A percentile compares a stretch with the other conserved stretches of the same genome.
Conservation (phyloP, 2,329 filamentous ascomycete genomes). For the Penicillium psychrosexuale region DNA sequence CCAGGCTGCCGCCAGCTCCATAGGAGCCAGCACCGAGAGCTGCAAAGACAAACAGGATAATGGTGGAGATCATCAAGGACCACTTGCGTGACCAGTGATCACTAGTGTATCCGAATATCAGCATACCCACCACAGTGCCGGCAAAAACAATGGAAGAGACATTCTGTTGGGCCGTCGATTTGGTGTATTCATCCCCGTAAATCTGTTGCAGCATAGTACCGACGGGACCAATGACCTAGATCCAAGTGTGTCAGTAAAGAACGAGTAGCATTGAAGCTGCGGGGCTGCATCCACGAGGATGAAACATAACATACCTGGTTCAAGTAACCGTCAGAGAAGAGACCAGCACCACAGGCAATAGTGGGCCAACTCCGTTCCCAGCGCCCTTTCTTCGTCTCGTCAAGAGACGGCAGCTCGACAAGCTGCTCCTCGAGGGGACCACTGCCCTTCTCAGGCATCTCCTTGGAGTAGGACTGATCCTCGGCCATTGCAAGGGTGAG, state of each 20-base stretch:
- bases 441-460: slow-evolving; percentile 14
- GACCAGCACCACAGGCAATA: slow-evolving; percentile 81
- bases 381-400: slow-evolving; percentile 34
- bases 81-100: slow-evolving; percentile 84
- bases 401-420: slow-evolving; percentile 26
- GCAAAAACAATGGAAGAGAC: slow-evolving; percentile 81
- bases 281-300: neutral
- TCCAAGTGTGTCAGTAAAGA: slow-evolving; percentile 1
- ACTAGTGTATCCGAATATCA: slow-evolving; percentile 74
- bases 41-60: slow-evolving; percentile 82
- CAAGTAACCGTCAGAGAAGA: slow-evolving; percentile 90
- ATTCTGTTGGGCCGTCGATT: slow-evolving; percentile 67
- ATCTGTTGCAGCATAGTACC: slow-evolving; percentile 69
- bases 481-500: slow-evolving; percentile 11
- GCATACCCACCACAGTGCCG: slow-evolving; percentile 77
- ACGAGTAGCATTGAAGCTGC: neutral
- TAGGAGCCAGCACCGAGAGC: slow-evolving; percentile 75
- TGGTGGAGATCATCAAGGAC: slow-evolving; percentile 74
- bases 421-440: slow-evolving; percentile 10
- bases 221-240: slow-evolving; percentile 77
- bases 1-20: slow-evolving; percentile 62
- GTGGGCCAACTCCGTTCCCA: slow-evolving; percentile 66
- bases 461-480: slow-evolving; percentile 11
- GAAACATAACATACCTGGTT: slow-evolving; percentile 64
- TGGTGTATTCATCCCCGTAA: slow-evolving; percentile 67